phyloP scores from a whole-genome alignment of 352 stramenopile genomes.

The Stephanocyclus meneghinianus region DNA sequence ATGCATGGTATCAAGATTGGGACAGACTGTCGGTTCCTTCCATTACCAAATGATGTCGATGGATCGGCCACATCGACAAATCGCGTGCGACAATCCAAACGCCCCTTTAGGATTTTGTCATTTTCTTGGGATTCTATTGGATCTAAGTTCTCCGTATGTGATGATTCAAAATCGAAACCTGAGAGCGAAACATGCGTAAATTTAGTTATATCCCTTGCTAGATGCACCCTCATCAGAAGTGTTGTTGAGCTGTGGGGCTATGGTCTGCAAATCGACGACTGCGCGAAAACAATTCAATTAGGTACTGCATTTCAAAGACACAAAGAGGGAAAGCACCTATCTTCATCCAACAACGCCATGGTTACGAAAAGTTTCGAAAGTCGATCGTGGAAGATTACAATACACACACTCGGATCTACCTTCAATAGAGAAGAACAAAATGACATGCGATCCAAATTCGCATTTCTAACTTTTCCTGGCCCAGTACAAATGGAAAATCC shows the following conservation, averaged over 20 bases:
- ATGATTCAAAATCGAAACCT: background rate
- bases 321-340: constrained; percentile 43
- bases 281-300: constrained; percentile 35
- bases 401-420: constrained; percentile 76
- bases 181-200: constrained; percentile 29
- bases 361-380: background rate
- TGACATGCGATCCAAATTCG: constrained; percentile 67
- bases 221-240: constrained; percentile 68
- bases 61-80: constrained; percentile 5
- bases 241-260: constrained; percentile 79
- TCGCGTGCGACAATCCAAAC: background rate
- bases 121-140: constrained; percentile 34
- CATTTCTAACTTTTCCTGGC: constrained; percentile 61
- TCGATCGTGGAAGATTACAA: constrained; percentile 72
- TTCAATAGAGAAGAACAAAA: constrained; percentile 77
- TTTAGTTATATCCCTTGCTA: constrained; percentile 44
- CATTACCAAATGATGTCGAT: constrained; percentile 24
- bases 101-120: constrained; percentile 47
- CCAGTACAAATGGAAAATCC: constrained; percentile 77
- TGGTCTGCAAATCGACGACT: constrained; percentile 51
- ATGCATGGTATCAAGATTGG: constrained; percentile 63
- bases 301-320: constrained; percentile 21
- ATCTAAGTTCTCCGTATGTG: constrained; percentile 26
- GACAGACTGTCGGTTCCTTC: constrained; percentile 45
- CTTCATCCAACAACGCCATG: constrained; percentile 5